Evolutionary conservation across 768 basidiomycete genomes (phyloP).

Genomic region (Boletus sp.): DNA sequence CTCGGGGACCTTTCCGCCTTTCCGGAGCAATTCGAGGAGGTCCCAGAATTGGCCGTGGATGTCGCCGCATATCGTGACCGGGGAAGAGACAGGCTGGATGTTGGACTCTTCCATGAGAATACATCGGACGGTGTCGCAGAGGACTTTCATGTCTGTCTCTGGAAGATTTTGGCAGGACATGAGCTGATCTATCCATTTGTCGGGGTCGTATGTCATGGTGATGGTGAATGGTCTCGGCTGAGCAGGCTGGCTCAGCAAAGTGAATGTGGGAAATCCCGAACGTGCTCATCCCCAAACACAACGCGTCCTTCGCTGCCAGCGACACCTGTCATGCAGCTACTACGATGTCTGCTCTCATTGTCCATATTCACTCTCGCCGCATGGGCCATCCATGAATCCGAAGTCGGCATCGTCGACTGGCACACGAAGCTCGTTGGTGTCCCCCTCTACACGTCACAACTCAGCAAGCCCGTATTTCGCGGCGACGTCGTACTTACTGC

Average conservation of each 20-base stretch:
- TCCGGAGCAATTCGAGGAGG: slow-evolving; percentile 80
- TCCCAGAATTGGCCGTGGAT: slow-evolving; percentile 99
- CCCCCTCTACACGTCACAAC: slow-evolving; percentile 49
- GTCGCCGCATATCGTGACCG: slow-evolving; percentile 94
- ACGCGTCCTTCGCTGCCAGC: background rate
- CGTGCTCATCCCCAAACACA: background rate
- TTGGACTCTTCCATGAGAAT: slow-evolving; percentile 96
- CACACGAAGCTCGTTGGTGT: slow-evolving; percentile 74
- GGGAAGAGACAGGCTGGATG: slow-evolving; percentile 92
- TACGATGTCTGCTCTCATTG: slow-evolving; percentile 17
- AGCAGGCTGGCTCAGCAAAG: background rate
- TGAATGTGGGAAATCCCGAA: slow-evolving; percentile 16
- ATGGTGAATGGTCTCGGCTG: background rate
- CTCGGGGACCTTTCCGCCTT: slow-evolving; percentile 82
- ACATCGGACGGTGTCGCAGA: slow-evolving; percentile 86
- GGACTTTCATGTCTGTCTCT: slow-evolving; percentile 88
- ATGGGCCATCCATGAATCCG: slow-evolving; percentile 62
- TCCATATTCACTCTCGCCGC: slow-evolving; percentile 23
- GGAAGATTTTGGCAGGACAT: slow-evolving; percentile 83
- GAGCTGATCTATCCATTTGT: slow-evolving; percentile 88
- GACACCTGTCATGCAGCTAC: slow-evolving; percentile 13
- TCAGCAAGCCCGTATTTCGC: slow-evolving; percentile 62
- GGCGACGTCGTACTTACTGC: slow-evolving; percentile 58
- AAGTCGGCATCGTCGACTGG: slow-evolving; percentile 87
- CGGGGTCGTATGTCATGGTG: slow-evolving; percentile 46